Percentiles rank a stretch among this genome's conserved stretches.
These are phyloP conservation scores for Echinochloa phyllopogon DNA, from an alignment of 176 grass and related monocot species.

Conservation along the genomic window DNA sequence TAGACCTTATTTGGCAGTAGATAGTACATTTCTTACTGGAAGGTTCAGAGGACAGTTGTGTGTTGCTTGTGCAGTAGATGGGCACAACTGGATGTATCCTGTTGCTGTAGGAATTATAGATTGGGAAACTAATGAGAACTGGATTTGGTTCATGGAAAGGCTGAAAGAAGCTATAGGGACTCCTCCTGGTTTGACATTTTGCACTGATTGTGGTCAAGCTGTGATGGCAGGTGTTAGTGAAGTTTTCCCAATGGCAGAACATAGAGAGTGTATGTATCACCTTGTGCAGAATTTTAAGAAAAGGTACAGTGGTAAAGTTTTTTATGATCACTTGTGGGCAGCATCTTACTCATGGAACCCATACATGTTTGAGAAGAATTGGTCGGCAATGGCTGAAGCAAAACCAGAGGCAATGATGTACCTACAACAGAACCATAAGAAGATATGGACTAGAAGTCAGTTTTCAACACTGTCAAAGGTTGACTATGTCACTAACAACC, in stretches of 20 bases:
- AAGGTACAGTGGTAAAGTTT: too few relatives aligned
- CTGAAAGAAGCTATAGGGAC: background rate
- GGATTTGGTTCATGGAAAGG: background rate
- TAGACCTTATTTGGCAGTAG: background rate
- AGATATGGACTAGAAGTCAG: background rate
- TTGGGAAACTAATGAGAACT: background rate
- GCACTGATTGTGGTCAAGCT: background rate
- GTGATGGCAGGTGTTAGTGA: background rate
- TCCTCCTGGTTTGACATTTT: background rate
- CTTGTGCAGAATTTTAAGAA: too few relatives aligned
- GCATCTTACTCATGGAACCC: background rate
- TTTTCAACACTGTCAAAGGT: too few relatives aligned
- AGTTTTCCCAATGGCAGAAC: background rate
- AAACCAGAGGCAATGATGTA: background rate
- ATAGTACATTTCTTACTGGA: background rate
- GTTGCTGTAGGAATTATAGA: background rate
- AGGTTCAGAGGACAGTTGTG: background rate
- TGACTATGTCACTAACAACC: too few relatives aligned
- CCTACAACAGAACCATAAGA: background rate
- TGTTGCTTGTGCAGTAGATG: background rate
- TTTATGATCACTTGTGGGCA: background rate
- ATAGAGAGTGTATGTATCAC: background rate
- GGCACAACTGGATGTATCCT: background rate
- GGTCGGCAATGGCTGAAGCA: background rate
- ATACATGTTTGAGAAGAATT: background rate